Conservation (phyloP, 2,329 filamentous ascomycete genomes). For the Phialophora chinensis region DNA sequence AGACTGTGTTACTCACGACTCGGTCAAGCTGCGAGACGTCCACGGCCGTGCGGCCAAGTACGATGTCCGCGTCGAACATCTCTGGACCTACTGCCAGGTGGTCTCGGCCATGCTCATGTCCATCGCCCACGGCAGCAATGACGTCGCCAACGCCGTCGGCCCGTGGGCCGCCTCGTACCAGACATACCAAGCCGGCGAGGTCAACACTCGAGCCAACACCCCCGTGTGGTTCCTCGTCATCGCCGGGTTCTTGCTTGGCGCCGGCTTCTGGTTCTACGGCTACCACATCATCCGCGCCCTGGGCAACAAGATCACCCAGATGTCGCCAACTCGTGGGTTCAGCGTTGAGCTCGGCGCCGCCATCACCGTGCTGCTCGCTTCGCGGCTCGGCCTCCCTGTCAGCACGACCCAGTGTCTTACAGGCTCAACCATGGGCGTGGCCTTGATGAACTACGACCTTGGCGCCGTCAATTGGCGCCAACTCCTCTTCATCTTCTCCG, state of each 20-base stretch:
- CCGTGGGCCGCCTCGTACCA: conserved; percentile 73
- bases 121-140: conserved; percentile 72
- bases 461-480: conserved; percentile 14
- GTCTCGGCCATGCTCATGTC: conserved; percentile 58
- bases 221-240: conserved; percentile 78
- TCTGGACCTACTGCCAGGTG: conserved; percentile 60
- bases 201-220: conserved; percentile 68
- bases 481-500: conserved; percentile 11
- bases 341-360: conserved; percentile 82
- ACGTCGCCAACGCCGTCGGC: conserved; percentile 73
- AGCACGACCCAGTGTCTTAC: conserved; percentile 16
- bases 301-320: conserved; percentile 79
- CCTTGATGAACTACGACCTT: conserved; percentile 15
- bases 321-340: conserved; percentile 63
- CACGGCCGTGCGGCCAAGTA: conserved; percentile 67
- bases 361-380: conserved; percentile 76
- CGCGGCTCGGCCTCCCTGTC: conserved; percentile 62
- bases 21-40: conserved; percentile 6
- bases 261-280: conserved; percentile 74
- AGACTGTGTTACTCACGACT: conserved; percentile 15
- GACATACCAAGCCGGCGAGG: conserved; percentile 67
- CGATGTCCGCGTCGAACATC: conserved; percentile 71
- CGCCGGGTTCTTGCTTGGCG: conserved; percentile 64
- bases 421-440: conserved; percentile 7
- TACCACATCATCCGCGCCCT: conserved; percentile 87